These are phyloP conservation scores for Salix udensis DNA, from an alignment of 345 rosid genomes.

Conservation along the genomic window DNA sequence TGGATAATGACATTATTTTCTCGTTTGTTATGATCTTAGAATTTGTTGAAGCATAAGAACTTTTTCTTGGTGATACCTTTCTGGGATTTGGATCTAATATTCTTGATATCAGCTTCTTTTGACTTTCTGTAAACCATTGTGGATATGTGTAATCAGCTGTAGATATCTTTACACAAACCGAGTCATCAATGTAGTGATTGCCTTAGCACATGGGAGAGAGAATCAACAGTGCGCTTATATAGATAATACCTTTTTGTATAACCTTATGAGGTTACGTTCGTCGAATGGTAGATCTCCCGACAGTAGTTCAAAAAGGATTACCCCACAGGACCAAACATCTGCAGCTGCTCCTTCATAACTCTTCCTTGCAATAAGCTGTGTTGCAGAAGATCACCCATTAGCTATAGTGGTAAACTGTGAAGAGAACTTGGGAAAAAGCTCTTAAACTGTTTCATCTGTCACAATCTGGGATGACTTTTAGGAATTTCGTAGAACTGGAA, in stretches of 20 bases:
- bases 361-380: conserved; percentile 66
- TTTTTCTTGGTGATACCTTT: conserved; percentile 36
- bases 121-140: conserved; percentile 48
- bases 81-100: conserved; percentile 65
- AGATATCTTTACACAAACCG: conserved; percentile 39
- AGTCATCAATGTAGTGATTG: conserved; percentile 4
- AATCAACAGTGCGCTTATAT: background rate
- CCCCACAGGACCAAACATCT: conserved; percentile 93
- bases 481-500: background rate
- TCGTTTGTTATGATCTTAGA: background rate
- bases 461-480: background rate
- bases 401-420: background rate
- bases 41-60: background rate
- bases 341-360: conserved; percentile 85
- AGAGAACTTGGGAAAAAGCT: conserved; percentile 6
- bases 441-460: background rate
- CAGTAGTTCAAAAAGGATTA: conserved; percentile 77
- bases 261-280: conserved; percentile 59
- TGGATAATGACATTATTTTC: background rate
- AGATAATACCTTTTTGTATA: conserved; percentile 61
- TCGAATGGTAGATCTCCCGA: conserved; percentile 75
- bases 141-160: conserved; percentile 67
- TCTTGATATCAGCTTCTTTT: conserved; percentile 59
- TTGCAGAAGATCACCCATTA: conserved; percentile 17
- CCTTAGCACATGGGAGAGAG: background rate